Evolutionary conservation across 139 green algal species (phyloP).

Genomic region (Picochlorum sp.): DNA sequence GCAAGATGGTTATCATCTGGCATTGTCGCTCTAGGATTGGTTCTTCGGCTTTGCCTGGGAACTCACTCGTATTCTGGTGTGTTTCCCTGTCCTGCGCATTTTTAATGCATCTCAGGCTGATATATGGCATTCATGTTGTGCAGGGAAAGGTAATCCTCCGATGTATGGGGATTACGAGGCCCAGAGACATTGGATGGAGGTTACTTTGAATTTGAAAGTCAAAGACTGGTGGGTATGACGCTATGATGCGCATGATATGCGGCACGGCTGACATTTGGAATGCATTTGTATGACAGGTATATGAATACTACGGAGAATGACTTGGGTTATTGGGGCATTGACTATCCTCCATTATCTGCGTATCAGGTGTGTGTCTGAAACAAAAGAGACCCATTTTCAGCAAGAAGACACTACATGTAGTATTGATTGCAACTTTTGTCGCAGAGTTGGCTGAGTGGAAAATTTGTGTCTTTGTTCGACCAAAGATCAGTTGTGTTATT

Average conservation of each 20-base stretch:
- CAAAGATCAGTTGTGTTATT: conserved; percentile 63
- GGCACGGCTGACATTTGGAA: neutral
- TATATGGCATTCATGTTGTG: neutral
- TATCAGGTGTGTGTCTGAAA: conserved; percentile 78
- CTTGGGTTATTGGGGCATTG: conserved; percentile 86
- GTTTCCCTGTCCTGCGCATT: neutral
- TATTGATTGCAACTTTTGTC: too few species aligned
- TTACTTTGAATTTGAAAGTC: conserved; percentile 69
- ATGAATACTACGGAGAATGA: conserved; percentile 39
- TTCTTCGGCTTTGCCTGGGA: conserved; percentile 55
- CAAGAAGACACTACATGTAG: too few species aligned
- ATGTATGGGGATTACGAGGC: conserved; percentile 96
- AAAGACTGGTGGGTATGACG: conserved; percentile 53
- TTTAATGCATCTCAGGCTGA: neutral
- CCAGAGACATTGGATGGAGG: conserved; percentile 98
- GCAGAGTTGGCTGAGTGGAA: conserved; percentile 32
- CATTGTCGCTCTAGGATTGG: conserved; percentile 22
- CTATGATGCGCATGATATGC: neutral
- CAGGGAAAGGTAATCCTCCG: conserved; percentile 59
- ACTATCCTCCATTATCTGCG: conserved; percentile 93
- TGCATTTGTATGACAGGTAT: conserved; percentile 28
- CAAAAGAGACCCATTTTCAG: too few species aligned
- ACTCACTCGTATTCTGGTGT: conserved; percentile 74
- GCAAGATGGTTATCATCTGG: neutral
- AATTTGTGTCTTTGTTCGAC: conserved; percentile 56